Evolutionary conservation across 352 stramenopile genomes (phyloP).

Genomic region (Phytophthora rubi): DNA sequence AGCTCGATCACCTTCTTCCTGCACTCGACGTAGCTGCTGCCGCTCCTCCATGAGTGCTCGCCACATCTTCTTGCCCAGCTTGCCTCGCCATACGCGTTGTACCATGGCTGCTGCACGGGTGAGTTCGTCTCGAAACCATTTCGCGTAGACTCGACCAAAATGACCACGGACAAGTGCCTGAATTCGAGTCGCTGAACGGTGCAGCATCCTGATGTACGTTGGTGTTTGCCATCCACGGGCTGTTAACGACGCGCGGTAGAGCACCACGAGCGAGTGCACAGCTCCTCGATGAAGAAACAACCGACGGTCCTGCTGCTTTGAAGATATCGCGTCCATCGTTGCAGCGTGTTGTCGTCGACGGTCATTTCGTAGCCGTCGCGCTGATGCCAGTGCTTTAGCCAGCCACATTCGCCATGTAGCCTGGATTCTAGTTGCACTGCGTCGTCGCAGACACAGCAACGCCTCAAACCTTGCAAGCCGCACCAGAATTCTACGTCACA

Average conservation of each 20-base stretch:
- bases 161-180: conserved; percentile 66
- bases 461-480: conserved; percentile 53
- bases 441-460: conserved; percentile 41
- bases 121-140: conserved; percentile 39
- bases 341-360: conserved; percentile 42
- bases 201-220: conserved; percentile 47
- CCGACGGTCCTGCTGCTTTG: conserved; percentile 25
- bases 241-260: conserved; percentile 56
- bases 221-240: conserved; percentile 67
- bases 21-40: conserved; percentile 45
- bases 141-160: conserved; percentile 44
- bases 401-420: conserved; percentile 83
- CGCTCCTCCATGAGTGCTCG: conserved; percentile 52
- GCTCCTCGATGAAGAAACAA: conserved; percentile 70
- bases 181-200: conserved; percentile 56
- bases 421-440: conserved; percentile 65
- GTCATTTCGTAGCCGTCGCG: conserved; percentile 46
- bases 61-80: conserved; percentile 65
- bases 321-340: conserved; percentile 34
- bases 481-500: conserved; percentile 50
- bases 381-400: conserved; percentile 56
- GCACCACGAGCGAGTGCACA: conserved; percentile 45
- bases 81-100: conserved; percentile 71
- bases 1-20: conserved; percentile 69
- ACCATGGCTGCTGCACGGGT: conserved; percentile 41